A percentile compares a stretch with the other conserved stretches of the same genome.
phyloP scores from a whole-genome alignment of 148 eudicot species.

The Mesembryanthemum crystallinum region DNA sequence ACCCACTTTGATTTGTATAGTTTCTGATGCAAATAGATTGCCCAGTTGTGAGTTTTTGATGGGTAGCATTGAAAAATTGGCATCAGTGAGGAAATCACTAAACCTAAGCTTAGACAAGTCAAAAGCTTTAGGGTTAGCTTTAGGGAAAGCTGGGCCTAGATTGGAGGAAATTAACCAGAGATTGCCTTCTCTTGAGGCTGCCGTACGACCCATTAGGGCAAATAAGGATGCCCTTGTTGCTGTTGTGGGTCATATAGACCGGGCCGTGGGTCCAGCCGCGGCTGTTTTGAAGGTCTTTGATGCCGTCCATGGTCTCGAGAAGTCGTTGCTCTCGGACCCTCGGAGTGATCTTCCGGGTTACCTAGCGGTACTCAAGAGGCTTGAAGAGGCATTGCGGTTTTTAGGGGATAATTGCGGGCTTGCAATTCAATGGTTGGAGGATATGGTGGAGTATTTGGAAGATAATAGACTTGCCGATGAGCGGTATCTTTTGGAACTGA shows the following conservation, averaged over 20 bases:
- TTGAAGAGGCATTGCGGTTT: slow-evolving; percentile 70
- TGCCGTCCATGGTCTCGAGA: slow-evolving; percentile 80
- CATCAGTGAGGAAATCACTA: slow-evolving; percentile 50
- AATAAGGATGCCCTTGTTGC: slow-evolving; percentile 54
- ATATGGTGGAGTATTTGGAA: slow-evolving; percentile 77
- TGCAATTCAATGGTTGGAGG: slow-evolving; percentile 86
- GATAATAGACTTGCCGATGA: slow-evolving; percentile 71
- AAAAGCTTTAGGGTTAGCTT: slow-evolving; percentile 40
- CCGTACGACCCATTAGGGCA: slow-evolving; percentile 72
- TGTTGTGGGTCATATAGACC: slow-evolving; percentile 79
- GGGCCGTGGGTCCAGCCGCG: slow-evolving; percentile 82
- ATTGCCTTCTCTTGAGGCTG: slow-evolving; percentile 62
- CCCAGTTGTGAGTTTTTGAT: slow-evolving; percentile 22
- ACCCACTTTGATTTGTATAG: slow-evolving; percentile 24
- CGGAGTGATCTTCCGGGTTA: slow-evolving; percentile 66
- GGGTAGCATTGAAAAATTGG: slow-evolving; percentile 44
- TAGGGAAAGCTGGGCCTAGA: slow-evolving; percentile 61
- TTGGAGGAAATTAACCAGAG: slow-evolving; percentile 62
- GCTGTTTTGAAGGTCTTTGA: slow-evolving; percentile 81
- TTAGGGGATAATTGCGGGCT: slow-evolving; percentile 73
- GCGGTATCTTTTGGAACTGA: slow-evolving; percentile 44
- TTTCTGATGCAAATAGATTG: slow-evolving; percentile 31
- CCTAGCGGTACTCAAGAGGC: slow-evolving; percentile 63
- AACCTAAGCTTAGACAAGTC: slow-evolving; percentile 54
- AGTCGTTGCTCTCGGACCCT: slow-evolving; percentile 69